A percentile compares a stretch with the other conserved stretches of the same genome.
Evolutionary conservation across 2,329 filamentous ascomycete genomes (phyloP).

Genomic region (Cytospora piceicola): DNA sequence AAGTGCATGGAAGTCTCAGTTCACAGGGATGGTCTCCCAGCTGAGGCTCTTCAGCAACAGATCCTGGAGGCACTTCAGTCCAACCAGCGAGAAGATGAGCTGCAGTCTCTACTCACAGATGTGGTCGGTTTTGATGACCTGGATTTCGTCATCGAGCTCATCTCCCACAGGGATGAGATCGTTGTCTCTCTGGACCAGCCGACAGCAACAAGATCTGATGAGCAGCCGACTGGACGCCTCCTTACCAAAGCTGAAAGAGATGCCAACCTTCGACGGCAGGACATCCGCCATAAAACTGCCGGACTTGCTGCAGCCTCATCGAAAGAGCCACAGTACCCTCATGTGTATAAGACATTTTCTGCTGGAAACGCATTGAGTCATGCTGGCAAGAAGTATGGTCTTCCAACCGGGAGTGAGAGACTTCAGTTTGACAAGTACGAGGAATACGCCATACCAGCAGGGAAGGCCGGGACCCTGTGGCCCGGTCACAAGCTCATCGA

Average conservation of each 20-base stretch:
- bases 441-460: conserved; percentile 85
- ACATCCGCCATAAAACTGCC: conserved; percentile 82
- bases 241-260: conserved; percentile 79
- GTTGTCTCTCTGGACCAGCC: conserved; percentile 45
- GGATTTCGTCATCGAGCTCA: conserved; percentile 90
- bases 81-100: conserved; percentile 72
- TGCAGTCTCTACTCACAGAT: conserved; percentile 90
- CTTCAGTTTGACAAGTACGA: conserved; percentile 79
- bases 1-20: conserved; percentile 70
- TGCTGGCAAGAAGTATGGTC: conserved; percentile 78
- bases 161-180: conserved; percentile 74
- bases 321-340: conserved; percentile 80
- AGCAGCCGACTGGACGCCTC: conserved; percentile 52
- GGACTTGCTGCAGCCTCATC: conserved; percentile 71
- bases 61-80: conserved; percentile 75
- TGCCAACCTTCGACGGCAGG: conserved; percentile 73
- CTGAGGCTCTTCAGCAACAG: conserved; percentile 75
- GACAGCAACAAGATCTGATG: conserved; percentile 37
- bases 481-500: conserved; percentile 74
- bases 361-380: conserved; percentile 85
- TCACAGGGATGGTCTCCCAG: conserved; percentile 67
- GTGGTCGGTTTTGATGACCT: conserved; percentile 91
- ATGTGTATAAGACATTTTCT: conserved; percentile 84
- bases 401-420: conserved; percentile 76
- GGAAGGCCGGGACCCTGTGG: conserved; percentile 74